A percentile compares a stretch with the other conserved stretches of the same genome.
Evolutionary conservation across 2,329 filamentous ascomycete genomes (phyloP).

Genomic region (Bretziella fagacearum): DNA sequence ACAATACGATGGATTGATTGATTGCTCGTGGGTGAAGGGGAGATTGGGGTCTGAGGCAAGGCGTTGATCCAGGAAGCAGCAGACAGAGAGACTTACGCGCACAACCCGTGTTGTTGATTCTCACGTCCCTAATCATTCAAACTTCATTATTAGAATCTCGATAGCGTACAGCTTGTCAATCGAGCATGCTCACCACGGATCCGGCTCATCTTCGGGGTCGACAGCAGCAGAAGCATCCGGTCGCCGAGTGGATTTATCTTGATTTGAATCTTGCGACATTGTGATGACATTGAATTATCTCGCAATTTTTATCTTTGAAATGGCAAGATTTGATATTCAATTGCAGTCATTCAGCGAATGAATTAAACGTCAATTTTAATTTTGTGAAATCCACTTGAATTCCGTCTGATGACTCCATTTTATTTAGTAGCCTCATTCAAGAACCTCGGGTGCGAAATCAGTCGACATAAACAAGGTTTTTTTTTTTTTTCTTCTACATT

Average conservation of each 20-base stretch:
- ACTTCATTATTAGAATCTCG: too few species aligned
- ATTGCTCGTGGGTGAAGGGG: not conserved
- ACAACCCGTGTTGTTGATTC: slow-evolving; percentile 93
- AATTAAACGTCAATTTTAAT: not conserved
- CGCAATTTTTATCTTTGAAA: not conserved
- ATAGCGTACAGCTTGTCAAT: too few species aligned
- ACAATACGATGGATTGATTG: not conserved
- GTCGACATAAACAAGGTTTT: too few species aligned
- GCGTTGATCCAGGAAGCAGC: not conserved
- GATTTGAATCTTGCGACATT: not conserved
- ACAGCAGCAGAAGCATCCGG: slow-evolving; percentile 20
- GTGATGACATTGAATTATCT: not conserved
- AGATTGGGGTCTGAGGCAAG: not conserved
- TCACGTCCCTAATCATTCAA: slow-evolving; percentile 99
- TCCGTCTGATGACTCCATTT: too few species aligned
- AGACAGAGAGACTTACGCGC: slow-evolving; percentile 41
- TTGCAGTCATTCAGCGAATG: too few species aligned
- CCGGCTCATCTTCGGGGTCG: slow-evolving; percentile 68
- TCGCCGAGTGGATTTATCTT: slow-evolving; percentile 17
- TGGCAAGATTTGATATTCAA: too few species aligned
- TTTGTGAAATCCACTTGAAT: not conserved
- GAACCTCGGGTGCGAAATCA: too few species aligned
- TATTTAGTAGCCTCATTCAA: too few species aligned
- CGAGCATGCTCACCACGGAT: slow-evolving; percentile 60
- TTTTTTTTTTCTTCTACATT: not conserved